Evolutionary conservation across 352 stramenopile genomes (phyloP), one percentile per base, ranked within the genome.

Genomic region (Peronospora farinosa): DNA sequence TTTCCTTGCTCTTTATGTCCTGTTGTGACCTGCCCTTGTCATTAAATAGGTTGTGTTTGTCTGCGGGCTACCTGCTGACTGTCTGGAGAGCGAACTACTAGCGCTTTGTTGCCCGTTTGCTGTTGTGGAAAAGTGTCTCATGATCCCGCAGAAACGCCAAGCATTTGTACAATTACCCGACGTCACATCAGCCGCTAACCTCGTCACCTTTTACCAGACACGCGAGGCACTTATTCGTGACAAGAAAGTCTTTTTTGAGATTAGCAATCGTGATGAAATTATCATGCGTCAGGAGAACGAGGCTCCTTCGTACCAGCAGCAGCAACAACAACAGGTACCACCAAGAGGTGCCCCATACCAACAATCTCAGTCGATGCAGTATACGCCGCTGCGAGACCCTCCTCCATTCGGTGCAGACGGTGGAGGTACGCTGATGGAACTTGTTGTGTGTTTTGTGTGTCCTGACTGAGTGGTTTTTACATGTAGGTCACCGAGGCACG

Each of bases 111-210:
- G 74, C 25, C 81, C 81, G 3, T 92, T 92, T 49, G 78, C 81
- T 9, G 73, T 86, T 2, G 81, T 92, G 7, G 81, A 92, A 52
- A 92, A 92, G 54, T 69, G 70, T 42, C 60, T 89, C 16, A 55
- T 92, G 60, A 81, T 88, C 49, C 69, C 76, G 12, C 69, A 78
- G 15, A 89, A 88, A 54, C 72, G 71, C 56, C 73, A 88, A 57
- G 81, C 81, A 28, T 88, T 92, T 58, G 76, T 92, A 33, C 78
- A 92, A 51, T 67, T 92, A 3, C 76, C 81, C 2, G 78, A 92
- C 40, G 67, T 75, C 19, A 44, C 65, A 5, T 69, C 81, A 5
- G 78, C 81, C 8, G 65, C 68, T 33, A 92, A 86, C 56, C 67
- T 92, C 35, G 76, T 92, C 51, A 60, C 65, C 15, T 92, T 92